phyloP scores from a whole-genome alignment of 2,329 filamentous ascomycete species.

The Exophiala phaeomuriformis region DNA sequence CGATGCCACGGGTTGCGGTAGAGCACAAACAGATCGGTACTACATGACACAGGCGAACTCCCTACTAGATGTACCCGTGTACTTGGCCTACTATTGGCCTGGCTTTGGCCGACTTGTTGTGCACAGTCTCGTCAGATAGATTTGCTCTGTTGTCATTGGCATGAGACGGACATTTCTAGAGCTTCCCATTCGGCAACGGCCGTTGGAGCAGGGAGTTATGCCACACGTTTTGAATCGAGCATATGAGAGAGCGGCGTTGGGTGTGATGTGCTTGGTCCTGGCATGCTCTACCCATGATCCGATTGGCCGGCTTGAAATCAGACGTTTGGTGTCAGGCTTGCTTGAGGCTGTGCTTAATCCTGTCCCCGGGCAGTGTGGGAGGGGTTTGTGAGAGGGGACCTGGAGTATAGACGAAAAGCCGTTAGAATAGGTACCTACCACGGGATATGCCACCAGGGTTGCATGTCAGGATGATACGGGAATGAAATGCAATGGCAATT shows the following conservation, averaged over 20 bases:
- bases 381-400: neutral
- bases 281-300: neutral
- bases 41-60: neutral
- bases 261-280: neutral
- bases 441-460: neutral
- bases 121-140: too few species aligned
- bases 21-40: neutral
- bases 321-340: neutral
- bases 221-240: neutral
- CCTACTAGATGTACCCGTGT: neutral
- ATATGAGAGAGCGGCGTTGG: neutral
- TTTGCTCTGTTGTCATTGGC: too few species aligned
- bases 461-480: neutral
- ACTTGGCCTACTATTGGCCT: too few species aligned
- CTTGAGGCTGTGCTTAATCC: neutral
- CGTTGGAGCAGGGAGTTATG: too few species aligned
- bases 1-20: neutral
- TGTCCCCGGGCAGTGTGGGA: neutral
- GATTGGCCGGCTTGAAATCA: neutral
- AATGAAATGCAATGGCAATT: conserved; percentile 2
- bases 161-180: too few species aligned
- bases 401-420: neutral
- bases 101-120: too few species aligned
- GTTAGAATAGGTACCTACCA: neutral
- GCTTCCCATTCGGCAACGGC: too few species aligned